Conservation (phyloP, 306 rosid species). For the Sicyos baderoa region DNA sequence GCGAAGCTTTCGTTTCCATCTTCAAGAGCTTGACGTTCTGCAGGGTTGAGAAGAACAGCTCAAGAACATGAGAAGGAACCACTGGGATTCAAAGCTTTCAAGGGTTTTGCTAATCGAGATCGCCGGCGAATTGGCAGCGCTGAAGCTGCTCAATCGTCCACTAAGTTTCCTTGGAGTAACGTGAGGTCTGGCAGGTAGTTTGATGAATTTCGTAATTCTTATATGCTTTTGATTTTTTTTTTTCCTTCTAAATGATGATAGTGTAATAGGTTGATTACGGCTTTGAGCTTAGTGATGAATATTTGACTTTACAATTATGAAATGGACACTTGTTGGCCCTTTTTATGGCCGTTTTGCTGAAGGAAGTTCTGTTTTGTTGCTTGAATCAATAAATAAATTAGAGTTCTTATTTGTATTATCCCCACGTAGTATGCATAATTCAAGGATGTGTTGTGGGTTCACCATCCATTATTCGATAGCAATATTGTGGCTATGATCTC, state of each 20-base stretch:
- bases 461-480: neutral
- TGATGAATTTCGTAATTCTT: conserved; percentile 5
- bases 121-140: no score
- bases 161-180: conserved; percentile 77
- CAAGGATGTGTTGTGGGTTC: neutral
- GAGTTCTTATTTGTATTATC: neutral
- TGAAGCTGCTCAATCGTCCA: no score
- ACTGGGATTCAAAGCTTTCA: no score
- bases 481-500: neutral
- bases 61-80: no score
- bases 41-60: no score
- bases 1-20: no score
- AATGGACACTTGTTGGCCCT: conserved; percentile 1
- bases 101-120: no score
- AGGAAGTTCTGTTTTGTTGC: conserved; percentile 4
- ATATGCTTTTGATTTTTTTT: neutral
- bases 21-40: no score
- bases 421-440: neutral
- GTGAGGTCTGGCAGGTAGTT: conserved; percentile 52
- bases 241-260: neutral
- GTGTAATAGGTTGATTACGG: neutral
- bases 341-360: neutral
- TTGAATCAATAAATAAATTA: neutral
- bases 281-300: neutral
- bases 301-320: neutral